Conservation (phyloP, 768 basidiomycete species). For the Auricularia cornea region DNA sequence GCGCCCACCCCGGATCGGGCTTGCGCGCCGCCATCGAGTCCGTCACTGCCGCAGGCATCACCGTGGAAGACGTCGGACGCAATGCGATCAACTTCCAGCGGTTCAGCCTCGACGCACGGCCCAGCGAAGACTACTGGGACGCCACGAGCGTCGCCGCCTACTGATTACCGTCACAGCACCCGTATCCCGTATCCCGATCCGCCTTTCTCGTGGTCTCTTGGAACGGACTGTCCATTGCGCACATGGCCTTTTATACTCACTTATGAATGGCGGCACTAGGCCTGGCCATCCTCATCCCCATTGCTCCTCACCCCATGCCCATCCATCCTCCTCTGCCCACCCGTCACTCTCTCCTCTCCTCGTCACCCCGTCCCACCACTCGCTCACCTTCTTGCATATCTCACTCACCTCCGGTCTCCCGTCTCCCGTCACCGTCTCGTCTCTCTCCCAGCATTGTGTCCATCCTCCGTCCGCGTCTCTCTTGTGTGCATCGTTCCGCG, state of each 20-base stretch:
- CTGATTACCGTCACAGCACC: not conserved
- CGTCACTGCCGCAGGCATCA: not conserved
- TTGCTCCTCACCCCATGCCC: too few relatives aligned
- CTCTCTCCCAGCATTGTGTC: not conserved
- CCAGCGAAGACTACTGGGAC: slow-evolving; percentile 1
- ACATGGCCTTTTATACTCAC: too few relatives aligned
- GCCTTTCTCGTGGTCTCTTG: not conserved
- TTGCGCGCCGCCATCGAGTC: not conserved
- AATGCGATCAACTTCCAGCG: not conserved
- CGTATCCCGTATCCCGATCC: too few relatives aligned
- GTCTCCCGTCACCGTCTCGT: not conserved
- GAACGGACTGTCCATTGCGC: too few relatives aligned
- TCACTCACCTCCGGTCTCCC: not conserved
- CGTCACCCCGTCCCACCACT: too few relatives aligned
- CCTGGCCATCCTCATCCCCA: too few relatives aligned
- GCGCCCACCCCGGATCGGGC: not conserved
- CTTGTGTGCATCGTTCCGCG: not conserved
- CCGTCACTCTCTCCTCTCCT: too few relatives aligned
- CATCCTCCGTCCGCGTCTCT: not conserved
- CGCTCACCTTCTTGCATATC: not conserved
- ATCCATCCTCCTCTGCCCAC: too few relatives aligned
- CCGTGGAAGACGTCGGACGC: not conserved
- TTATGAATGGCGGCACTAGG: too few relatives aligned
- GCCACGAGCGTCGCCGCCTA: not conserved
- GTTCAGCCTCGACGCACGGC: not conserved